Evolutionary conservation across 2,329 filamentous ascomycete species (phyloP), one percentile per base, ranked within the genome.

Genomic region (Amesomyces nigricolor): DNA sequence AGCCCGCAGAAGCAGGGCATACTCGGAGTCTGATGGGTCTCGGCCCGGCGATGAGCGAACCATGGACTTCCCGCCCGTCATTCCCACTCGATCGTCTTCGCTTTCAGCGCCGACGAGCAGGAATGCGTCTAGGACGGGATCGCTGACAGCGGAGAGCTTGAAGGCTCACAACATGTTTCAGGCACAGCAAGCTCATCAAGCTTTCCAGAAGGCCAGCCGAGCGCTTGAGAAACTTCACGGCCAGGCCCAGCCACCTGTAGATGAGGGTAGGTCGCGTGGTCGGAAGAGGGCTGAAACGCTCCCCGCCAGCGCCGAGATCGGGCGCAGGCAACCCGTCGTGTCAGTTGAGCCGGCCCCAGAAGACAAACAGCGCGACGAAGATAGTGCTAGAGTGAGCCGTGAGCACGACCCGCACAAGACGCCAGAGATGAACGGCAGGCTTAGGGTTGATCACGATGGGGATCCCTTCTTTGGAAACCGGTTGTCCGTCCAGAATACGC

Each of bases 51-150:
- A 81, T 53, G 74, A 78, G 61, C 74, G 79, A 26, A 85, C 81
- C 0, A 80, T 83, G 53, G 82, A 85, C 65, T 83, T 76, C 54
- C 78, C 82, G 9, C 83, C 82, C 9, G 70, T 72, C 7, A 76
- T 85, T 32, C 82, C 82, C 0, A 66, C 71, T 35, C 76, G 82
- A 43, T 77, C 77, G 40, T 85, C 83, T 1, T 86, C 82, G 13
- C 71, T 85, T 7, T 86, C 83, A 3, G 82, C 82, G 1, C 79
- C 81, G 2, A 83, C 81, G 1, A 86, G 81, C 64, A 75, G 79
- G 40, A 82, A 82, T 61, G 72, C 66, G 5, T 82, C 79, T 10
- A 71, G 80, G 30, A 72, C 77, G 9, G 76, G 73, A 3, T 85
- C 82, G 0, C 65, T 85, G 55, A 84, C 81, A 5, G 71, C 78